Percentiles rank a stretch among this genome's conserved stretches.
These are phyloP conservation scores for Cymbopogon citratus DNA, from an alignment of 176 grass and related monocot species.

Conservation along the genomic window DNA sequence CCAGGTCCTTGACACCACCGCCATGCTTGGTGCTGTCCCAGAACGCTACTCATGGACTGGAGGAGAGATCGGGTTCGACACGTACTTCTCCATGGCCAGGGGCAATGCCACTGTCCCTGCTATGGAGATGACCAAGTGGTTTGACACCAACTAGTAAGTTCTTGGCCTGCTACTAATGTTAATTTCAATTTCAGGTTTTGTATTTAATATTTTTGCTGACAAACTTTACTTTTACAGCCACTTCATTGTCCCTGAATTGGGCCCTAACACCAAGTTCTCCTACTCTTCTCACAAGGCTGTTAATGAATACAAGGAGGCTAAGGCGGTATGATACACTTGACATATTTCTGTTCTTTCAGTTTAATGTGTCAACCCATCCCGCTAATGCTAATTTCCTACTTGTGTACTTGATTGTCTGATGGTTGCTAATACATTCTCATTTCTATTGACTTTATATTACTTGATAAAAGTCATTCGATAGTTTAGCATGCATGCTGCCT, in stretches of 20 bases:
- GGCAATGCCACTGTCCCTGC: slow-evolving; percentile 88
- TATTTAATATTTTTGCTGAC: background rate
- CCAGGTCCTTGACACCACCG: slow-evolving; percentile 83
- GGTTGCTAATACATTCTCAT: background rate
- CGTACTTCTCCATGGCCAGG: slow-evolving; percentile 96
- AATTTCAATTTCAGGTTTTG: background rate
- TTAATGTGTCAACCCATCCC: background rate
- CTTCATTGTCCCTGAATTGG: slow-evolving; percentile 90
- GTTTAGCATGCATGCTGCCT: background rate
- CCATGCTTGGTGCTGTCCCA: slow-evolving; percentile 85
- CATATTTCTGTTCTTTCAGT: background rate
- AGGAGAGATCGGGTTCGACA: slow-evolving; percentile 73
- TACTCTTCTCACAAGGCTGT: slow-evolving; percentile 87
- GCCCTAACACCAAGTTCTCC: slow-evolving; percentile 71
- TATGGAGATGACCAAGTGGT: slow-evolving; percentile 99
- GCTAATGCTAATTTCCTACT: background rate
- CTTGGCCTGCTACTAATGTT: background rate
- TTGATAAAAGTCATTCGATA: background rate
- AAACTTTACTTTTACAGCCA: slow-evolving; percentile 41
- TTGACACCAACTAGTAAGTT: slow-evolving; percentile 97
- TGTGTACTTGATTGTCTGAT: background rate
- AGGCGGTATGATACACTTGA: slow-evolving; percentile 47
- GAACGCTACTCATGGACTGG: slow-evolving; percentile 72
- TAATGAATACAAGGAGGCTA: slow-evolving; percentile 82
- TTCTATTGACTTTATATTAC: background rate